phyloP scores from a whole-genome alignment of 441 rosid species.

The Sinapis alba region DNA sequence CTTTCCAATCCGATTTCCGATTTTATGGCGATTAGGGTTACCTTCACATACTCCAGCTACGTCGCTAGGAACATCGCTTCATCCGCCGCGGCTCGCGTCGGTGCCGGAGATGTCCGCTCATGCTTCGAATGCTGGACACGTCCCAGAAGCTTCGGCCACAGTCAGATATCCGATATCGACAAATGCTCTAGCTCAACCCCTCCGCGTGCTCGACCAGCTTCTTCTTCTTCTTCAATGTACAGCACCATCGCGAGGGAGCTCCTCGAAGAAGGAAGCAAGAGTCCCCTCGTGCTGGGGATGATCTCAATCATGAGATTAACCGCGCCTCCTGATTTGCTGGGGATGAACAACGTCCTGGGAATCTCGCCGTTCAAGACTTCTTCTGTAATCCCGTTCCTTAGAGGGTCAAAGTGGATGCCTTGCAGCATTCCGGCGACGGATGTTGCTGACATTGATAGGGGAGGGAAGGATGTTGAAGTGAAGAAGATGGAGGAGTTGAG shows the following conservation, averaged over 20 bases:
- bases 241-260: slow-evolving; percentile 55
- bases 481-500: slow-evolving; percentile 47
- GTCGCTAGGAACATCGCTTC: slow-evolving; percentile 69
- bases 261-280: slow-evolving; percentile 47
- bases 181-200: slow-evolving; percentile 34
- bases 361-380: slow-evolving; percentile 63
- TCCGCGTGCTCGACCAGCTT: slow-evolving; percentile 22
- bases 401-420: slow-evolving; percentile 82
- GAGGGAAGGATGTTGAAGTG: slow-evolving; percentile 45
- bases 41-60: slow-evolving; percentile 68
- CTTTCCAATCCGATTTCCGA: slow-evolving; percentile 42
- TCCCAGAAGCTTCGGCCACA: slow-evolving; percentile 47
- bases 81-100: slow-evolving; percentile 53
- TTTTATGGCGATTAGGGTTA: slow-evolving; percentile 78
- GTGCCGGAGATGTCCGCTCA: slow-evolving; percentile 47
- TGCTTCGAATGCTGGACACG: slow-evolving; percentile 59
- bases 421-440: slow-evolving; percentile 53
- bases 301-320: slow-evolving; percentile 65
- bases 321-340: slow-evolving; percentile 37
- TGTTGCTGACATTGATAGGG: slow-evolving; percentile 52
- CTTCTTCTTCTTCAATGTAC: slow-evolving; percentile 40
- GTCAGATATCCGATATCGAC: slow-evolving; percentile 50
- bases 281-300: slow-evolving; percentile 57
- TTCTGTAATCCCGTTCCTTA: slow-evolving; percentile 68
- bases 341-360: slow-evolving; percentile 42